Conservation (phyloP, 2,329 filamentous ascomycete species). For the Alternaria sp. region DNA sequence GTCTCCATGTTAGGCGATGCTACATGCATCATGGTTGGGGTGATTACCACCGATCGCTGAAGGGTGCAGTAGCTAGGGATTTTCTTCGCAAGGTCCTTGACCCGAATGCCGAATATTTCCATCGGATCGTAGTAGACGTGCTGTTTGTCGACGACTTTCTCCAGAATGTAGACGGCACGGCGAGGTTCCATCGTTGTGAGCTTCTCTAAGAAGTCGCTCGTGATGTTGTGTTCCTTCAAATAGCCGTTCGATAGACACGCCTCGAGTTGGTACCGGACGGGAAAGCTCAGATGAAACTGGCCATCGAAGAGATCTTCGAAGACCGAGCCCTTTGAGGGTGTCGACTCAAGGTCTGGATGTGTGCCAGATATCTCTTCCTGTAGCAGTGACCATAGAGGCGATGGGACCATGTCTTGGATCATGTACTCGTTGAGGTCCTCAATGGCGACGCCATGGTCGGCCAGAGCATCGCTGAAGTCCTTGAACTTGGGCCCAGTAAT, state of each 20-base stretch:
- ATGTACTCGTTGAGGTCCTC: conserved; percentile 53
- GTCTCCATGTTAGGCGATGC: conserved; percentile 80
- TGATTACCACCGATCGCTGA: conserved; percentile 78
- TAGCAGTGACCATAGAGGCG: conserved; percentile 34
- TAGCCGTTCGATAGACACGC: conserved; percentile 84
- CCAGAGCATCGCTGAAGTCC: conserved; percentile 61
- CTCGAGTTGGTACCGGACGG: conserved; percentile 87
- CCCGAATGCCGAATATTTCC: conserved; percentile 67
- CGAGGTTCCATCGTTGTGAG: conserved; percentile 60
- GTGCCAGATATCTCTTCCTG: conserved; percentile 38
- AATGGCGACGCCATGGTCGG: conserved; percentile 74
- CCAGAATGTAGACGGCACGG: conserved; percentile 71
- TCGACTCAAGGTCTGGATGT: conserved; percentile 25
- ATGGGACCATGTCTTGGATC: conserved; percentile 28
- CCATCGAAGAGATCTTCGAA: conserved; percentile 42
- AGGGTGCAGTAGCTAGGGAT: conserved; percentile 76
- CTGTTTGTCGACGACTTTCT: conserved; percentile 73
- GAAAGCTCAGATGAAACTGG: conserved; percentile 56
- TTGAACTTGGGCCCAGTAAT: conserved; percentile 46
- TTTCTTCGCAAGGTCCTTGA: conserved; percentile 40
- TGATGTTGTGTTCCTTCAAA: conserved; percentile 78
- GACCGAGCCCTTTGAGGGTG: conserved; percentile 7
- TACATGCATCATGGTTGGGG: conserved; percentile 82
- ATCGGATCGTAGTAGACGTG: conserved; percentile 71
- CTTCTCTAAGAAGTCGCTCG: conserved; percentile 67